Conservation (phyloP, 2,329 filamentous ascomycete species). For the Trichoderma sp. region DNA sequence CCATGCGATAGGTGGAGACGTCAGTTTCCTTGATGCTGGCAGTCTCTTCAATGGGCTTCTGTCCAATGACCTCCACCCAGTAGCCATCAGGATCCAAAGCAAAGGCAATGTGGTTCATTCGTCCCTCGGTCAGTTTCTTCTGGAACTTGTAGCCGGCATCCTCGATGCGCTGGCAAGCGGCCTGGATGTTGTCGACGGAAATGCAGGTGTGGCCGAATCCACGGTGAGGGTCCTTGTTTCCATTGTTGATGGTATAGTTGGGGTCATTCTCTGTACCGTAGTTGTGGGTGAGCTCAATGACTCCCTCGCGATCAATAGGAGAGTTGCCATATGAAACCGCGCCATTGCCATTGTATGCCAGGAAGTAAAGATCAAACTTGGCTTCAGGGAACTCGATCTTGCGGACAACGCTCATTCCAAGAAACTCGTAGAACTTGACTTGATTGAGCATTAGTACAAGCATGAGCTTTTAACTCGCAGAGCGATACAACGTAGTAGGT, state of each 20-base stretch:
- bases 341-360: conserved; percentile 77
- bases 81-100: conserved; percentile 84
- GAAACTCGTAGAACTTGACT: conserved; percentile 91
- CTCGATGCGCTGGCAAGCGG: conserved; percentile 83
- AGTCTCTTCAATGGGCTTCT: conserved; percentile 68
- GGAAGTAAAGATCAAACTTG: conserved; percentile 95
- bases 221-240: conserved; percentile 83
- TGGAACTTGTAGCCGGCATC: conserved; percentile 91
- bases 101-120: conserved; percentile 86
- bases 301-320: conserved; percentile 76
- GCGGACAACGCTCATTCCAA: conserved; percentile 81
- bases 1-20: conserved; percentile 68
- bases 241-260: conserved; percentile 77
- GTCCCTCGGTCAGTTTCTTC: conserved; percentile 87
- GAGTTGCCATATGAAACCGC: conserved; percentile 71
- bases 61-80: conserved; percentile 80
- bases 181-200: conserved; percentile 78
- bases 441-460: conserved; percentile 22
- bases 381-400: conserved; percentile 78
- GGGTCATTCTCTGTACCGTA: conserved; percentile 87
- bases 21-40: conserved; percentile 72
- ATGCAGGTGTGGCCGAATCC: conserved; percentile 87
- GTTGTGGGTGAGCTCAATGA: conserved; percentile 81
- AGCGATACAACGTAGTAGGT: neutral
- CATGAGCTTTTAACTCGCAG: neutral